These are phyloP conservation scores for Podospora fimiseda DNA, from an alignment of 495 filamentous ascomycete genomes.

Conservation along the genomic window DNA sequence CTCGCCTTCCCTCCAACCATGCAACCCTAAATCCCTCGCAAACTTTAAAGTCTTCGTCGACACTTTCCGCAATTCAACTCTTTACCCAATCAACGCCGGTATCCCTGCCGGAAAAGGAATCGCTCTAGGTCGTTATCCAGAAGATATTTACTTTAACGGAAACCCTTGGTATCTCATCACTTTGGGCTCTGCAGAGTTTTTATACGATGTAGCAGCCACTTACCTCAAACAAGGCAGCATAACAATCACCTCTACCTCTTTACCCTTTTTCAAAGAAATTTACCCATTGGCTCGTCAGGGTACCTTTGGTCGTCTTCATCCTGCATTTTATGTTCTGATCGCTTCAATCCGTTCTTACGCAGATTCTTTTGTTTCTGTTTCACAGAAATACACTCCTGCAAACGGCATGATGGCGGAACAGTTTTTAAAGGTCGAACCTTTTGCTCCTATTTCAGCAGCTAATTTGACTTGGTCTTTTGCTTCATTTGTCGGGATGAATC, in stretches of 20 bases:
- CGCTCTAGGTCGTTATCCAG: slow-evolving; percentile 60
- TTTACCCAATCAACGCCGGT: slow-evolving; percentile 52
- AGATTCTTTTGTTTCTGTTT: slow-evolving; percentile 52
- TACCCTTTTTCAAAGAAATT: slow-evolving; percentile 50
- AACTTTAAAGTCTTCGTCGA: slow-evolving; percentile 59
- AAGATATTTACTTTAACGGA: slow-evolving; percentile 57
- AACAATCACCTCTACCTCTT: slow-evolving; percentile 41
- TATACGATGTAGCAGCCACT: slow-evolving; percentile 55
- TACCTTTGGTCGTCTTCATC: background rate
- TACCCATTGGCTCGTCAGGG: slow-evolving; percentile 38
- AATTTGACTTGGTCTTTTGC: slow-evolving; percentile 64
- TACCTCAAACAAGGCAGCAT: slow-evolving; percentile 47
- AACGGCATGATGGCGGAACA: slow-evolving; percentile 57
- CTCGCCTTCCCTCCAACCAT: slow-evolving; percentile 52
- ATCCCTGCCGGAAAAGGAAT: slow-evolving; percentile 40
- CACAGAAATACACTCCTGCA: slow-evolving; percentile 41
- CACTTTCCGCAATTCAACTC: slow-evolving; percentile 43
- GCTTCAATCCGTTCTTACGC: slow-evolving; percentile 49
- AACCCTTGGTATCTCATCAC: slow-evolving; percentile 61
- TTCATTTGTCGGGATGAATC: slow-evolving; percentile 50
- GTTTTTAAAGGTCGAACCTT: slow-evolving; percentile 42
- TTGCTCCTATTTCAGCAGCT: slow-evolving; percentile 46
- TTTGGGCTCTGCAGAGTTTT: slow-evolving; percentile 52
- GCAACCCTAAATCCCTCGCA: slow-evolving; percentile 50
- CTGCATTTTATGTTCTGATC: slow-evolving; percentile 27